Base-by-base conservation (phyloP, 73 alveolate genomes). In the Paramecium biaurelia region DNA sequence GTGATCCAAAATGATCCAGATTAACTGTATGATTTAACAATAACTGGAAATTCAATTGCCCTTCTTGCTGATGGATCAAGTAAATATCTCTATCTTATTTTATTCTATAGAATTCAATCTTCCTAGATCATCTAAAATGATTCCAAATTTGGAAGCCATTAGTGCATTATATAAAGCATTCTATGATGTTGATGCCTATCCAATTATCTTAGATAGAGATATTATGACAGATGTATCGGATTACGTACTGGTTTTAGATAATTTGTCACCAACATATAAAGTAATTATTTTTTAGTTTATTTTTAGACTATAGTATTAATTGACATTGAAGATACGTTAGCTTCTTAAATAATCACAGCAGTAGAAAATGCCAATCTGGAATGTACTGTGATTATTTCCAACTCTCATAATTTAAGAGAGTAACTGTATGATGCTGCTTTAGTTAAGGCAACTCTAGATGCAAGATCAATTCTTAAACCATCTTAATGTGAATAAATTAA, bases 1-100 rank as follows among this genome's bases (percentile, higher is more conserved):
- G 97, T 93, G 43, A 96, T 96, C 43, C 92, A 82, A 32, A 92
- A 92, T 47, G 93, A 96, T 37, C 98, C 98, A 5, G 95, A 92
- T 30, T 56, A 68, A 59, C 93, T 93, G 45, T 96, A 90, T 82
- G 95, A 96, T 94, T 70, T 74, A 8, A 20, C 92, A 43, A 42
- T 70, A 21, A 43, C 86, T 43, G 97, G 94, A 10, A 94, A 85
- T 38, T 85, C 92, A 20, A 85, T 94, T 43, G 93, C 95, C 11
- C 59, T 94, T 1, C 86, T 94, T n/a, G 92, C 95, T 21, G 96
- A 93, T 45, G 76, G 95, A 18, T 94, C 97, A 32, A 85, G 87
- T 70, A 49, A 32, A 32, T 1, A 56, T 58, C 3, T 58, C 12
- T 30, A 23, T n/a, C n/a, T n/a, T n/a, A 42, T 10, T 8, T 41